Base-by-base conservation (phyloP, 1,284 basidiomycete genomes). In the Ceraceosorus guamensis region DNA sequence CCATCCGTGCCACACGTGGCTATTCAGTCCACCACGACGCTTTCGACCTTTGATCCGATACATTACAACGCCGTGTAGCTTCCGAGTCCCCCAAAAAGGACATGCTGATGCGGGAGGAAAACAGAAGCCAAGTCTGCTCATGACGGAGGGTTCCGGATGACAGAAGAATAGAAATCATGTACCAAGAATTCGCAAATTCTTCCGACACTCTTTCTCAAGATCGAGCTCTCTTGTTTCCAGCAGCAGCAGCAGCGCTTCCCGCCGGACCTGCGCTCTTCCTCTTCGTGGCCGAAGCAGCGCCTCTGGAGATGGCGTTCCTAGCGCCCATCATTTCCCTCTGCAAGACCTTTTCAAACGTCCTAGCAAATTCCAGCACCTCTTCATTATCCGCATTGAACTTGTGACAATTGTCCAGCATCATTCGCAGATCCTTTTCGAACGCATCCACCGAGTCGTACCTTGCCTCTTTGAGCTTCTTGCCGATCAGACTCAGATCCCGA, bases 371-470 rank as follows among this genome's bases (percentile, higher is more conserved):
- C 7, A 86, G 85, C 5, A 92, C 86, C 56, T 87, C 87, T 4
- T 86, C 88, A 46, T 87, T 84, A 0, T 79, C 78, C 0, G 87
- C 87, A 69, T 95, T 95, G 81, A 91, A 95, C 48, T 81, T 83
- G 74, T 87, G 83, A 39, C 89, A 88, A 73, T 93, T 95, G 58
- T 82, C 76, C 54, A 89, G 78, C 89, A 95, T 92, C 39, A 92
- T 80, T 52, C 85, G 83, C 57, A 91, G 78, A 73, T 95, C 91
- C 7, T 83, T 84, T 68, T 88, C 87, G 66, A 92, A 85, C 0
- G 82, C 83, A 41, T 87, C 86, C 44, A 85, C 77, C 1, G 82
- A 82, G 41, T 87, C 86, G 76, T 91, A 92, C 76, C 85, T 86
- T 79, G 91, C 89, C 33, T 77, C 78, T 56, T 93, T 87, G 56